A percentile compares a stretch with the other conserved stretches of the same genome.
phyloP scores from a whole-genome alignment of 768 basidiomycete genomes.

The Calocera viscosa region DNA sequence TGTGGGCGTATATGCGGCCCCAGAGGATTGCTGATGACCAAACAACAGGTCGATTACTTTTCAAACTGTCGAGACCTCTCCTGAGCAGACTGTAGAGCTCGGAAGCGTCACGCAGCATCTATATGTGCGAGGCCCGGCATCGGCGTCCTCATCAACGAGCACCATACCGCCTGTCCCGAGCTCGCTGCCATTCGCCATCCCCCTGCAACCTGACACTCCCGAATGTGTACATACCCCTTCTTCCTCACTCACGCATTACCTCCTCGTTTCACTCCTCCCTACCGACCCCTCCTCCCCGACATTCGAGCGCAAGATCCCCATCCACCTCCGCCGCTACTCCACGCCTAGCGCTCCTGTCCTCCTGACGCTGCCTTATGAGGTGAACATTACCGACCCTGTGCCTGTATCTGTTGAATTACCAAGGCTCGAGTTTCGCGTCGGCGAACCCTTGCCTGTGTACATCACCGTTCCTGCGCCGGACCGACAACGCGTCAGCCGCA shows the following conservation, averaged over 20 bases:
- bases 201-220: conserved; percentile 64
- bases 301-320: conserved; percentile 45
- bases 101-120: conserved; percentile 44
- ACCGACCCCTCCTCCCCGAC: conserved; percentile 28
- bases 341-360: conserved; percentile 38
- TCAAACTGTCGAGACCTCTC: conserved; percentile 53
- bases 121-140: conserved; percentile 33
- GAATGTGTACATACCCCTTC: conserved; percentile 67
- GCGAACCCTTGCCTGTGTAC: conserved; percentile 68
- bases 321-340: conserved; percentile 65
- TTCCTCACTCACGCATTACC: conserved; percentile 57
- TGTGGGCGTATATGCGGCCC: conserved; percentile 29
- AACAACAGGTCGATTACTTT: conserved; percentile 25
- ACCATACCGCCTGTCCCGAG: conserved; percentile 36
- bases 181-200: conserved; percentile 68
- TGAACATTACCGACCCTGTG: conserved; percentile 48
- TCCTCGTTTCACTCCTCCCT: conserved; percentile 56
- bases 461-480: conserved; percentile 67
- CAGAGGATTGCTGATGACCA: conserved; percentile 14
- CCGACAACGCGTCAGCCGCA: conserved; percentile 51
- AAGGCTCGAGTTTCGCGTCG: conserved; percentile 53
- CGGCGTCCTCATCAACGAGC: conserved; percentile 19
- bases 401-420: conserved; percentile 59
- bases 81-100: conserved; percentile 54
- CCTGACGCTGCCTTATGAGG: conserved; percentile 47